phyloP scores from a whole-genome alignment of 129 eudicot species.

The Tagetes patula region DNA sequence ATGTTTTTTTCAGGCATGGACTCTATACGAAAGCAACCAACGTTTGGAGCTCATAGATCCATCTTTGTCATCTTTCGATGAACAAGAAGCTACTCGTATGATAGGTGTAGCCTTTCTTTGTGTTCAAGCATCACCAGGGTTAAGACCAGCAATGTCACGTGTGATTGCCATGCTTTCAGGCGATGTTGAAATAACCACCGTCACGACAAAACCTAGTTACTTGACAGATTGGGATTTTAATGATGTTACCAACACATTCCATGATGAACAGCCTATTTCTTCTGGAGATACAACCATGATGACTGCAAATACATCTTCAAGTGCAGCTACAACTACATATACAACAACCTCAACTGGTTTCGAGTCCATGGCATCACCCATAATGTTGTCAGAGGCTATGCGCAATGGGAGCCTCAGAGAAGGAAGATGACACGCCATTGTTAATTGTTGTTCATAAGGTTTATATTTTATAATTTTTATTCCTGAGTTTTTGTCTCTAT shows the following conservation, averaged over 20 bases:
- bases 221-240: slow-evolving; percentile 63
- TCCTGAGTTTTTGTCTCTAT: neutral
- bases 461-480: neutral
- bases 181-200: slow-evolving; percentile 49
- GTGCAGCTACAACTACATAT: slow-evolving; percentile 1
- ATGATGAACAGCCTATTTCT: slow-evolving; percentile 26
- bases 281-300: slow-evolving; percentile 16
- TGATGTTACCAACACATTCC: slow-evolving; percentile 46
- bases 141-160: slow-evolving; percentile 75
- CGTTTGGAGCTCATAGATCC: slow-evolving; percentile 60
- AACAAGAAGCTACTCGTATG: slow-evolving; percentile 53
- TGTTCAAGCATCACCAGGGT: slow-evolving; percentile 63
- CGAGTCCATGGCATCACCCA: slow-evolving; percentile 34
- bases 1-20: slow-evolving; percentile 52
- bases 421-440: slow-evolving; percentile 39
- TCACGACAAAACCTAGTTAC: slow-evolving; percentile 62
- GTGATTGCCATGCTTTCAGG: slow-evolving; percentile 67
- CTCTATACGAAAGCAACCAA: slow-evolving; percentile 44
- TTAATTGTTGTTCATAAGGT: slow-evolving; percentile 8
- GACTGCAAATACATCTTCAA: slow-evolving; percentile 6
- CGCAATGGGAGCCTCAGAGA: slow-evolving; percentile 34
- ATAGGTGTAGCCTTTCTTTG: slow-evolving; percentile 64
- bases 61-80: slow-evolving; percentile 32
- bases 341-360: slow-evolving; percentile 31
- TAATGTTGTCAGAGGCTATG: slow-evolving; percentile 27